phyloP scores from a whole-genome alignment of 1,284 basidiomycete genomes.

The Ustilago hordei region DNA sequence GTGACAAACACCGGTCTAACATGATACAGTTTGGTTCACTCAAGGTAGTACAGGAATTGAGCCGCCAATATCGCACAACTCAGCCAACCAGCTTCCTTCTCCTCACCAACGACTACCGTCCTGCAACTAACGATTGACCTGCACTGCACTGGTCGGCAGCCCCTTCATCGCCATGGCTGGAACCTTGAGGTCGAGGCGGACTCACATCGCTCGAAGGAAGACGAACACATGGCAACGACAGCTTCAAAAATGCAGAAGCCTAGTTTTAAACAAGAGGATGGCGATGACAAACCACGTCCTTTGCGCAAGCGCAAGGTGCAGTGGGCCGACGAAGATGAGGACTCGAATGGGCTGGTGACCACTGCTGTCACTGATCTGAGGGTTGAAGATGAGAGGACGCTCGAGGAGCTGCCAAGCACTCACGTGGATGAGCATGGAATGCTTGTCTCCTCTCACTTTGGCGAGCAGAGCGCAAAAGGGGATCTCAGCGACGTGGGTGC shows the following conservation, averaged over 20 bases:
- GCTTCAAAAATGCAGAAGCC: constrained; percentile 16
- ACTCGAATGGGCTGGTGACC: constrained; percentile 1
- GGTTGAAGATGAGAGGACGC: neutral
- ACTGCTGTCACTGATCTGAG: neutral
- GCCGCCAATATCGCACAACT: constrained; percentile 6
- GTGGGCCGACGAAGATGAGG: constrained; percentile 43
- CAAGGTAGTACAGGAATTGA: neutral
- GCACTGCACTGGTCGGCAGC: too few relatives aligned
- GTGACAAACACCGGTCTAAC: neutral
- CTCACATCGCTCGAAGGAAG: neutral
- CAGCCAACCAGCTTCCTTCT: constrained; percentile 7
- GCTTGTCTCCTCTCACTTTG: constrained; percentile 3
- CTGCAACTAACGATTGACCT: too few relatives aligned
- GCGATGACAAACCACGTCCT: neutral
- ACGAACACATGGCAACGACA: constrained; percentile 11
- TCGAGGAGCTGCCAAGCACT: neutral
- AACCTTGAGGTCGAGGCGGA: neutral
- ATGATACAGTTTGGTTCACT: too few relatives aligned
- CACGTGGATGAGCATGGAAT: constrained; percentile 36
- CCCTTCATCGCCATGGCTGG: neutral
- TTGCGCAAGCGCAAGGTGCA: constrained; percentile 49
- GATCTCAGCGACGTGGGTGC: neutral
- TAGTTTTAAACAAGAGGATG: constrained; percentile 15
- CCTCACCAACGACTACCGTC: neutral
- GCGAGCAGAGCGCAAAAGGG: neutral